Conservation (phyloP, 257 asterid species). For the Fraxinus quadrangulata region DNA sequence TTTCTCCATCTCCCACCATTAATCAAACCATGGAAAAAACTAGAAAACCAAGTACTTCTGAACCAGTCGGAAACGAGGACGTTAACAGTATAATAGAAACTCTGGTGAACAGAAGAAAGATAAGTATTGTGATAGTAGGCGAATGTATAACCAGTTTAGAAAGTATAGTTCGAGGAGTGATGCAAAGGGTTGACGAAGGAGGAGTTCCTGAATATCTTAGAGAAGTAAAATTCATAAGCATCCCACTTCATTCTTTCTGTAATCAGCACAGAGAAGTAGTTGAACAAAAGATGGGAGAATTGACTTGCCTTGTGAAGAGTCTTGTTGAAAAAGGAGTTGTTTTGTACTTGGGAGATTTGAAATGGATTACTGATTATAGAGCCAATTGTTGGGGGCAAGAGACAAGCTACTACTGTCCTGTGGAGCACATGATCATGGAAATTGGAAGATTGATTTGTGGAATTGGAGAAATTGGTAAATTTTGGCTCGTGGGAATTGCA, state of each 20-base stretch:
- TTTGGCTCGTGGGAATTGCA: slow-evolving; percentile 83
- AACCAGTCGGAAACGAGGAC: slow-evolving; percentile 45
- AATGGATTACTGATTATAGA: slow-evolving; percentile 72
- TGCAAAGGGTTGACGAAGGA: slow-evolving; percentile 57
- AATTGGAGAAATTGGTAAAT: slow-evolving; percentile 47
- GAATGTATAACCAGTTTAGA: slow-evolving; percentile 53
- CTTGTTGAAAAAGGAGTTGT: slow-evolving; percentile 65
- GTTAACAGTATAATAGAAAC: slow-evolving; percentile 46
- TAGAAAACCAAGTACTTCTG: slow-evolving; percentile 14
- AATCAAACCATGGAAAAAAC: background rate
- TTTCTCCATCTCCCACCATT: slow-evolving; percentile 10
- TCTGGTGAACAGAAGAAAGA: slow-evolving; percentile 32
- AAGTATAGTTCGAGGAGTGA: slow-evolving; percentile 46
- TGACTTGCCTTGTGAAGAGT: slow-evolving; percentile 53
- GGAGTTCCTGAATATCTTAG: slow-evolving; percentile 48
- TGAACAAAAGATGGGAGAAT: slow-evolving; percentile 60
- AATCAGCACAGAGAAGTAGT: slow-evolving; percentile 60
- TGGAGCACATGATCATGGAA: slow-evolving; percentile 84
- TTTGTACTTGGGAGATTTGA: slow-evolving; percentile 75
- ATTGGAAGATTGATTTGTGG: slow-evolving; percentile 57
- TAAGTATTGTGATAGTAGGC: slow-evolving; percentile 60
- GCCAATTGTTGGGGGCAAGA: slow-evolving; percentile 33
- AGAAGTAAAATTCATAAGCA: slow-evolving; percentile 57
- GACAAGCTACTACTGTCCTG: slow-evolving; percentile 57
- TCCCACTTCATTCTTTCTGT: slow-evolving; percentile 56